Evolutionary conservation across 441 rosid species (phyloP), one percentile per base, ranked within the genome.

Genomic region (Sinapis alba): DNA sequence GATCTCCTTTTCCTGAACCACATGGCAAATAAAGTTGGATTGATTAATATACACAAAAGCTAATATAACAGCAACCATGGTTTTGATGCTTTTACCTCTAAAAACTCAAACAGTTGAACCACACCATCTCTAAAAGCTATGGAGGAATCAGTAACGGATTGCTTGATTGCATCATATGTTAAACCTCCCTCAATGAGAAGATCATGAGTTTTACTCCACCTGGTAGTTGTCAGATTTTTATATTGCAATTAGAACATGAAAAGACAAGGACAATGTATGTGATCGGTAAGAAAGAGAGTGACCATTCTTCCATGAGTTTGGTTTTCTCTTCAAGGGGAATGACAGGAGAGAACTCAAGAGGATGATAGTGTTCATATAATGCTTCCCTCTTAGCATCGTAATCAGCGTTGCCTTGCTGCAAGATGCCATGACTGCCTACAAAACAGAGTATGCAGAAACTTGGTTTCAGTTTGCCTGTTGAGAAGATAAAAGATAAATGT

Each of bases 241-340:
- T n/a, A n/a, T 8, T 13, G 32, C n/a, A 58, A 10, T 19, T 6
- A 45, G 0, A 26, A 62, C 19, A 19, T 24, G 74, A 28, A 50
- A 72, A 34, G 21, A 1, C 28, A 20, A 56, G 0, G 16, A 8
- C 15, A 53, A 1, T 26, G 12, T 19, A 23, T 3, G 61, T 53
- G 63, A 26, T 1, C 62, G 12, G 69, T 54, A 57, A 59, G 28
- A 16, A 32, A 32, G 5, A 62, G 41, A 13, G 6, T 43, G n/a
- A 91, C 96, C 98, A 93, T 79, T 93, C 97, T 84, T 93, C 92
- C 98, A 93, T 93, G 75, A 93, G 96, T 84, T 84, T 88, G 30
- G 93, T 87, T 83, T 93, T 93, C 77, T 93, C 90, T 56, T 91
- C 86, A 51, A 89, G 38, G 6, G 96, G 89, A 78, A 93, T 83